Evolutionary conservation across 768 basidiomycete genomes (phyloP).

Genomic region (Termitomyces heimii): DNA sequence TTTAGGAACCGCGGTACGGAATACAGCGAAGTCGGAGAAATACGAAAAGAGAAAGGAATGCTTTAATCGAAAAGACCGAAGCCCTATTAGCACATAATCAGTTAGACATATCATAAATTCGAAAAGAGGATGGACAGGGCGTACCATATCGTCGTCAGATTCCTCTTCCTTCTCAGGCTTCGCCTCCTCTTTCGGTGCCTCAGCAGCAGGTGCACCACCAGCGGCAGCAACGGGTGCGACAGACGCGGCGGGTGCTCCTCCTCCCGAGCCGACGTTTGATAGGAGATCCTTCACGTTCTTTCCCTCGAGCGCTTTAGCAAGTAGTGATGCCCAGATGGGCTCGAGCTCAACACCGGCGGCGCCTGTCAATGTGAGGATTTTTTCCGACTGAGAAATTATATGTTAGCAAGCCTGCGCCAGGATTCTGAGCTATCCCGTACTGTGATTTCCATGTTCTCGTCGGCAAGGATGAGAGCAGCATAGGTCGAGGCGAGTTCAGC

Average conservation of each 20-base stretch:
- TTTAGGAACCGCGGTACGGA: conserved; percentile 10
- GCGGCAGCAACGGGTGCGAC: conserved; percentile 40
- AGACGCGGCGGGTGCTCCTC: conserved; percentile 73
- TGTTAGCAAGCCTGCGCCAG: not conserved
- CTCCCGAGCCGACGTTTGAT: conserved; percentile 91
- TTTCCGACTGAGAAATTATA: conserved; percentile 65
- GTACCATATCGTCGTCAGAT: conserved; percentile 86
- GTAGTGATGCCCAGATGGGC: conserved; percentile 95
- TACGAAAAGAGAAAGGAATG: conserved; percentile 12
- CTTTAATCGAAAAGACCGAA: conserved; percentile 94
- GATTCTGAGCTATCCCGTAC: conserved; percentile 40
- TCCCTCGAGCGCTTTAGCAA: conserved; percentile 96
- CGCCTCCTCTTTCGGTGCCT: conserved; percentile 72
- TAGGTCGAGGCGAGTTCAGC: conserved; percentile 90
- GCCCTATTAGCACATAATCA: conserved; percentile 45
- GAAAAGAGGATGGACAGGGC: conserved; percentile 16
- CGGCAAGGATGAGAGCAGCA: conserved; percentile 97
- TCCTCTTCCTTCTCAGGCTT: conserved; percentile 88
- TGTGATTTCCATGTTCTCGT: conserved; percentile 96
- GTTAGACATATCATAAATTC: not conserved
- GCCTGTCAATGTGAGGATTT: conserved; percentile 77
- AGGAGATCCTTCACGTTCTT: conserved; percentile 96
- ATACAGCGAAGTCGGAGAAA: conserved; percentile 11
- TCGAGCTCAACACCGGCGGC: conserved; percentile 87
- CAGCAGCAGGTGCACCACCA: conserved; percentile 57